These are phyloP conservation scores for Epicoccum sorghinum DNA, from an alignment of 2,329 filamentous ascomycete genomes.

Conservation along the genomic window DNA sequence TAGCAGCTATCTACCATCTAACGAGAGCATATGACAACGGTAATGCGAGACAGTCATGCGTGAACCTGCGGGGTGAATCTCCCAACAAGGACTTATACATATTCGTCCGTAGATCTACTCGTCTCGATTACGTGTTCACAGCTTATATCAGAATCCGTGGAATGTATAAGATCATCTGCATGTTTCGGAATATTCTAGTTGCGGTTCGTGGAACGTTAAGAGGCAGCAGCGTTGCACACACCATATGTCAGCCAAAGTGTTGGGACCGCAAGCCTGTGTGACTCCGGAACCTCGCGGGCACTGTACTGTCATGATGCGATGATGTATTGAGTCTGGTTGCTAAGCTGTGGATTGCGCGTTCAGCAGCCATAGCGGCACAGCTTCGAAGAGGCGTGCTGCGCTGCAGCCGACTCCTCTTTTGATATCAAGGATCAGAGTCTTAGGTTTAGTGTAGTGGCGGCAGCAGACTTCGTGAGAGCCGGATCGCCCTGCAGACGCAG, in stretches of 20 bases:
- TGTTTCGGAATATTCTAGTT: constrained; percentile 21
- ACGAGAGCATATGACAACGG: too few species aligned
- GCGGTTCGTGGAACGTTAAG: constrained; percentile 8
- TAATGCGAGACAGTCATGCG: not conserved
- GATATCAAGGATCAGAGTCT: too few species aligned
- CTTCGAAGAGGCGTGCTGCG: not conserved
- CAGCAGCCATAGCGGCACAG: not conserved
- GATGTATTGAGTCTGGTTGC: not conserved
- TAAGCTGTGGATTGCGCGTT: constrained; percentile 5
- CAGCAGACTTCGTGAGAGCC: constrained; percentile 4
- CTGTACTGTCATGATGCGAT: constrained; percentile 4
- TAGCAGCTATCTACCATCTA: too few species aligned
- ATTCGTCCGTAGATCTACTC: constrained; percentile 7
- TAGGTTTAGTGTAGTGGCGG: not conserved
- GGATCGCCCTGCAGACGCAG: constrained; percentile 6
- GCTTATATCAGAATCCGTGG: constrained; percentile 3
- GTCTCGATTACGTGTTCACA: constrained; percentile 1
- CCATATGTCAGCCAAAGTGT: constrained; percentile 8
- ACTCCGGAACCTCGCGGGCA: not conserved
- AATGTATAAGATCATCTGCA: not conserved
- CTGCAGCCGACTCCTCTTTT: too few species aligned
- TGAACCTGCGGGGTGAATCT: not conserved
- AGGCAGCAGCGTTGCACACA: constrained; percentile 3
- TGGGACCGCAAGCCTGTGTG: not conserved
- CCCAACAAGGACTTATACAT: constrained; percentile 8